A percentile compares a stretch with the other conserved stretches of the same genome.
phyloP scores from a whole-genome alignment of 108 stramenopile species.

The Cyclostephanos tholiformis region DNA sequence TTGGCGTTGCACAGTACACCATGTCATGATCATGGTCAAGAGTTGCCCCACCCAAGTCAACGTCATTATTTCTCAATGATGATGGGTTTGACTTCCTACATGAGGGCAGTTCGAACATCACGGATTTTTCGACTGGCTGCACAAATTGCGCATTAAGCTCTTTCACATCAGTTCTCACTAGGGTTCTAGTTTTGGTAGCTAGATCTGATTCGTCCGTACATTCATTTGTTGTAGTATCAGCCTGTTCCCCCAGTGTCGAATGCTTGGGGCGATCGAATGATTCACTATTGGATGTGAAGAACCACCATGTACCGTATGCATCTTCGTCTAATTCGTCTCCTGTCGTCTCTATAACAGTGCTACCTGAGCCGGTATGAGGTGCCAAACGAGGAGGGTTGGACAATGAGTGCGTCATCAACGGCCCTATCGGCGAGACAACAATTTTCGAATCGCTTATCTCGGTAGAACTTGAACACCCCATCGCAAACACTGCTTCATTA shows the following conservation, averaged over 20 bases:
- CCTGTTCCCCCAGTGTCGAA: background rate
- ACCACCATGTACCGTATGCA: conserved; percentile 30
- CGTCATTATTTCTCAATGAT: background rate
- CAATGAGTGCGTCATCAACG: background rate
- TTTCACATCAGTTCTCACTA: background rate
- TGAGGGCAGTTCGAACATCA: background rate
- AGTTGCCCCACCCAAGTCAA: conserved; percentile 11
- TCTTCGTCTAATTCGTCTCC: conserved; percentile 28
- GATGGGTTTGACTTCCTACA: background rate
- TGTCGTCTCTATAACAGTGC: conserved; percentile 21
- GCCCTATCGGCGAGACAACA: background rate
- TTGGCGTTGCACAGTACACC: background rate
- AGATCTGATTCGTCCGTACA: background rate
- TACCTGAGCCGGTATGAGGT: background rate
- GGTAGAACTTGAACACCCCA: background rate
- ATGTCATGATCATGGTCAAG: conserved; percentile 12
- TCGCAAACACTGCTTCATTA: background rate
- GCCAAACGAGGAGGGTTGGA: background rate
- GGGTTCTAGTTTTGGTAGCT: background rate
- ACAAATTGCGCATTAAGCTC: background rate
- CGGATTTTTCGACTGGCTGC: background rate
- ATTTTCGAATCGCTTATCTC: background rate
- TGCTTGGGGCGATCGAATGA: conserved; percentile 11
- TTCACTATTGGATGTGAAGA: conserved; percentile 27
- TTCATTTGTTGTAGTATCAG: conserved; percentile 3